Evolutionary conservation across 78 protist genomes (phyloP).

Genomic region (Planoprotostelium fungivorum): DNA sequence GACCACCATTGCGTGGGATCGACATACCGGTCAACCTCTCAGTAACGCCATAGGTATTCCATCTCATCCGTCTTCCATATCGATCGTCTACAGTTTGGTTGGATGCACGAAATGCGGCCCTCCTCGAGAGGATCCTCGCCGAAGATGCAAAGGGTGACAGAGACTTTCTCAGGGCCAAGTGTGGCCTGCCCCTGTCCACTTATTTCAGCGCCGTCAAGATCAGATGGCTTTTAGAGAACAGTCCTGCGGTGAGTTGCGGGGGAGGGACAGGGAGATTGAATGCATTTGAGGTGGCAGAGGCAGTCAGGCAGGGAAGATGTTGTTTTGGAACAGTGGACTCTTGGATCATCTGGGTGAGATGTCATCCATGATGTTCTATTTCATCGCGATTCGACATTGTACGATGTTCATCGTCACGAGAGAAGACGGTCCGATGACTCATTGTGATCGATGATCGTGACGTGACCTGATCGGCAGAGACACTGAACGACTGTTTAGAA

Average conservation of each 20-base stretch:
- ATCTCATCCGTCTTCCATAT: not conserved
- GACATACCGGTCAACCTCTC: slow-evolving; percentile 83
- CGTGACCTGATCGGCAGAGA: too few species aligned
- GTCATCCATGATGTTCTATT: not conserved
- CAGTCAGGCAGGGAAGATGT: slow-evolving; percentile 12
- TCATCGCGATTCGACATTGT: not conserved
- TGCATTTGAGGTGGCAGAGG: not conserved
- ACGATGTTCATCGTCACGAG: too few species aligned
- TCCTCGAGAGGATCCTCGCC: not conserved
- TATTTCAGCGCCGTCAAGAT: slow-evolving; percentile 77
- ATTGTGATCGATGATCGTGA: too few species aligned
- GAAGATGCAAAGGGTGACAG: not conserved
- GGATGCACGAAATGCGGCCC: slow-evolving; percentile 47
- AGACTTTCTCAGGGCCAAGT: slow-evolving; percentile 16
- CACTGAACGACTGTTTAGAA: too few species aligned
- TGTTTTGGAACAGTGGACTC: slow-evolving; percentile 93
- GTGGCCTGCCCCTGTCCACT: slow-evolving; percentile 94
- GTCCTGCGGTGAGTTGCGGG: not conserved
- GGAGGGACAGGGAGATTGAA: too few species aligned
- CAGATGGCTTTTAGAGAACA: slow-evolving; percentile 84
- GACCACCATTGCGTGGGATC: slow-evolving; percentile 93
- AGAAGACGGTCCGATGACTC: too few species aligned
- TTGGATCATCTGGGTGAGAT: slow-evolving; percentile 85
- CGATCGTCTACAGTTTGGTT: slow-evolving; percentile 42
- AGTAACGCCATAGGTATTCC: slow-evolving; percentile 72